Percentiles rank a stretch among this genome's conserved stretches.
phyloP scores from a whole-genome alignment of 768 basidiomycete species.

The Psilocybe azurescens region DNA sequence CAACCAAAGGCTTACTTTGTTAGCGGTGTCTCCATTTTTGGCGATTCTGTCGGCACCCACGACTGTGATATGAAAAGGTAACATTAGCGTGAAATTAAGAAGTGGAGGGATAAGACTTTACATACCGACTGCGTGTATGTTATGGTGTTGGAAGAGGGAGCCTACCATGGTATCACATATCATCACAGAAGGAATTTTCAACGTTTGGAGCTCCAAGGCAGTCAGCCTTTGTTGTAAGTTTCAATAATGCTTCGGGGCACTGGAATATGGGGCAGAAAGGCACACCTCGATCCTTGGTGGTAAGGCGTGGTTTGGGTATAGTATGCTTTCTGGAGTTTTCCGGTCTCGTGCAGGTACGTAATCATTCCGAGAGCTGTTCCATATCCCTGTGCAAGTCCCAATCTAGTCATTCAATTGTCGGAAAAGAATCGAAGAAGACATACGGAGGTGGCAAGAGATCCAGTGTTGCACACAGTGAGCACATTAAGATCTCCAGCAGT shows the following conservation, averaged over 20 bases:
- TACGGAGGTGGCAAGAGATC: slow-evolving; percentile 92
- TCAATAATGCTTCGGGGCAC: slow-evolving; percentile 1
- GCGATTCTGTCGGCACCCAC: slow-evolving; percentile 92
- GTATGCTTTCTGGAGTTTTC: slow-evolving; percentile 81
- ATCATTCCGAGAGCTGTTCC: slow-evolving; percentile 95
- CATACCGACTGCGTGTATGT: slow-evolving; percentile 83
- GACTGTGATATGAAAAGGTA: slow-evolving; percentile 40
- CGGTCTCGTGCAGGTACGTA: slow-evolving; percentile 83
- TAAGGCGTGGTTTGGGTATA: slow-evolving; percentile 96
- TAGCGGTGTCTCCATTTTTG: slow-evolving; percentile 95
- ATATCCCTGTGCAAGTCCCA: slow-evolving; percentile 67
- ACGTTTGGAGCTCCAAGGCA: slow-evolving; percentile 84
- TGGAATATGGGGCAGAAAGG: slow-evolving; percentile 5
- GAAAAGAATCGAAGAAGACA: slow-evolving; percentile 27
- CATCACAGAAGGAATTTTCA: slow-evolving; percentile 89
- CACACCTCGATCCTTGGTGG: slow-evolving; percentile 85
- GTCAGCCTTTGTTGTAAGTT: slow-evolving; percentile 64
- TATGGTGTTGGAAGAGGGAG: slow-evolving; percentile 86
- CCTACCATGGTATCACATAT: slow-evolving; percentile 99
- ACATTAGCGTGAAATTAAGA: slow-evolving; percentile 8
- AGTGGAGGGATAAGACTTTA: slow-evolving; percentile 3
- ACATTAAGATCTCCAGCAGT: slow-evolving; percentile 64
- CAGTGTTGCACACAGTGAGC: slow-evolving; percentile 97
- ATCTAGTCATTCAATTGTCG: background rate
- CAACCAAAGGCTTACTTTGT: slow-evolving; percentile 59